Percentiles rank a stretch among this genome's conserved stretches.
These are phyloP conservation scores for Colletotrichum tabaci DNA, from an alignment of 2,329 filamentous ascomycete species.

Conservation along the genomic window DNA sequence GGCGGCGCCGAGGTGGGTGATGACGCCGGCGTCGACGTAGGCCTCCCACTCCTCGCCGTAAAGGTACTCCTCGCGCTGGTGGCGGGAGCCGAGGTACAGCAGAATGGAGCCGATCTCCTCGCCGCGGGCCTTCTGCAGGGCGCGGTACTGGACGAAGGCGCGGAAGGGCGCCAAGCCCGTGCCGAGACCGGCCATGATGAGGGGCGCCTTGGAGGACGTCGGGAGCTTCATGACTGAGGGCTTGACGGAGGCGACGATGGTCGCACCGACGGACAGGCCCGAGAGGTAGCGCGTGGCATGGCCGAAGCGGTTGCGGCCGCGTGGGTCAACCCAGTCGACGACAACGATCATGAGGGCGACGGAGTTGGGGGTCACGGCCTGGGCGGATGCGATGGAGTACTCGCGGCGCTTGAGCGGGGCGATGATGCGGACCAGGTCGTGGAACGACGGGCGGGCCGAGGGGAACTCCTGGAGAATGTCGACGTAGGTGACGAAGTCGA, in stretches of 20 bases:
- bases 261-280: constrained; percentile 79
- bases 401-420: constrained; percentile 94
- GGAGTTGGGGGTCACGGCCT: constrained; percentile 91
- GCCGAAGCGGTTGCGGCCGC: constrained; percentile 90
- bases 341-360: constrained; percentile 97
- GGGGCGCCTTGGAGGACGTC: constrained; percentile 84
- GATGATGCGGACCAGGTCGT: constrained; percentile 90
- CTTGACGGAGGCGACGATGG: constrained; percentile 94
- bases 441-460: constrained; percentile 89
- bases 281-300: constrained; percentile 94
- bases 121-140: constrained; percentile 97
- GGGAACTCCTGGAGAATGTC: constrained; percentile 91
- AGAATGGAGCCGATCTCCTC: constrained; percentile 95
- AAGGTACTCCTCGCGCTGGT: constrained; percentile 98
- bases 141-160: constrained; percentile 97
- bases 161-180: constrained; percentile 99
- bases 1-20: constrained; percentile 92
- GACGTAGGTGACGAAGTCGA: constrained; percentile 91
- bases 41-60: constrained; percentile 99
- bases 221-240: constrained; percentile 99
- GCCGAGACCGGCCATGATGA: constrained; percentile 99
- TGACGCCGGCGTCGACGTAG: constrained; percentile 94
- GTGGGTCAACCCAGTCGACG: constrained; percentile 93
- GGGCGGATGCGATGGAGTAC: constrained; percentile 98
- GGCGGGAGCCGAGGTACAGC: constrained; percentile 95